Base-by-base conservation (phyloP, 768 basidiomycete genomes). In the Vararia minispora region DNA sequence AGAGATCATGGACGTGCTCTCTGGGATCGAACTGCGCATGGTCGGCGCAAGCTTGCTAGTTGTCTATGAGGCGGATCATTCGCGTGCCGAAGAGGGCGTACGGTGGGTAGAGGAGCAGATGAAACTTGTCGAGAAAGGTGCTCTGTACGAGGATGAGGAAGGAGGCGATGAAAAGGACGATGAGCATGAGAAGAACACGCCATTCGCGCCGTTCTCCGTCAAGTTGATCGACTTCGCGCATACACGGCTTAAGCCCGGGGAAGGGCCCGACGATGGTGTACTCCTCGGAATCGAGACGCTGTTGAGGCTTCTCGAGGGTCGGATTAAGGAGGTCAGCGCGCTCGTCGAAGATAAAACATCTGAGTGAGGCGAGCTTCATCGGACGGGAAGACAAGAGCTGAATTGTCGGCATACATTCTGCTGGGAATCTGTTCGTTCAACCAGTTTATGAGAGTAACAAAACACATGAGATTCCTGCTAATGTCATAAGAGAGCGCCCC, bases 171-270 rank as follows among this genome's bases (percentile, higher is more conserved):
- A 40, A 14, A 43, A 38, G 23, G 47, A 40, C 14, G 49, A 41
- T 23, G 44, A 45, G 21, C 33, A 20, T 6, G 26, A 5, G 10
- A 21, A 33, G 23, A 31, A 22, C 1, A 40, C 25, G 20, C 33
- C 22, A 17, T 41, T 13, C n/a, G 29, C 32, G 16, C 40, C 40
- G 4, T 44, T 29, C 33, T 63, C 67, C 11, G 66, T 95, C 43
- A 80, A 79, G 47, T 61, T 95, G 46, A 97, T 98, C 47, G 94
- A 99, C 62, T 97, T 99, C 56, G 92, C 91, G 6, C 94, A 98
- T 57, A 82, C 90, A 2, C 62, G 70, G 17, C 45, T 83, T 10
- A 66, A 59, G 6, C 71, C 75, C 0, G 87, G 82, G 0, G 50
- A 74, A 49, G 92, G 91, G 4, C 76, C 78, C 2, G 92, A 97